Conservation (phyloP, 1,139 yeast species). For the Sugiyamaella paludigena region DNA sequence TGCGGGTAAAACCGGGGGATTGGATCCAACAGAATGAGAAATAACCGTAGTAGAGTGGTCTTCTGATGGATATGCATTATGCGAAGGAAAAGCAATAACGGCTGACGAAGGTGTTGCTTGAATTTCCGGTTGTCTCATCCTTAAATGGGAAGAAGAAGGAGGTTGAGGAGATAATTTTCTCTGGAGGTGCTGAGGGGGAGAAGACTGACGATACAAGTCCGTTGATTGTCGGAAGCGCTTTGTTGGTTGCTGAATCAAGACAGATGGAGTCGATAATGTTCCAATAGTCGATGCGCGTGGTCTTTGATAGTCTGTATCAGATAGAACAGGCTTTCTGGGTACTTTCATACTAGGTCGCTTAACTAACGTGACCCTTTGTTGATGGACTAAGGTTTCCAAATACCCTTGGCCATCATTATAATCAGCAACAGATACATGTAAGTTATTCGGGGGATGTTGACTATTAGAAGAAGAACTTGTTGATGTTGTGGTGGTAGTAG, state of each 20-base stretch:
- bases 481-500: neutral
- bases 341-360: conserved; percentile 3
- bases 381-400: neutral
- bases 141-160: neutral
- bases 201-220: neutral
- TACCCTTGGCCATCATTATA: neutral
- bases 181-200: neutral
- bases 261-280: neutral
- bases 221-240: neutral
- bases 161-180: neutral
- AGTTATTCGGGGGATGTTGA: neutral
- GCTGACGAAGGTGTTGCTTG: neutral
- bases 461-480: neutral
- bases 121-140: neutral
- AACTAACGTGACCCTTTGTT: too few relatives aligned
- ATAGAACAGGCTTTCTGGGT: conserved; percentile 7
- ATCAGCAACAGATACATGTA: neutral
- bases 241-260: neutral
- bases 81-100: neutral
- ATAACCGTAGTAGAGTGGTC: too few relatives aligned
- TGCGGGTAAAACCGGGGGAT: conserved; percentile 1
- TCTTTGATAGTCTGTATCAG: neutral
- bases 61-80: neutral
- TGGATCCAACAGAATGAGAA: neutral
- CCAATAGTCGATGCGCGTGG: conserved; percentile 2